A percentile compares a stretch with the other conserved stretches of the same genome.
phyloP scores from a whole-genome alignment of 148 eudicot species.

The Silene conica region DNA sequence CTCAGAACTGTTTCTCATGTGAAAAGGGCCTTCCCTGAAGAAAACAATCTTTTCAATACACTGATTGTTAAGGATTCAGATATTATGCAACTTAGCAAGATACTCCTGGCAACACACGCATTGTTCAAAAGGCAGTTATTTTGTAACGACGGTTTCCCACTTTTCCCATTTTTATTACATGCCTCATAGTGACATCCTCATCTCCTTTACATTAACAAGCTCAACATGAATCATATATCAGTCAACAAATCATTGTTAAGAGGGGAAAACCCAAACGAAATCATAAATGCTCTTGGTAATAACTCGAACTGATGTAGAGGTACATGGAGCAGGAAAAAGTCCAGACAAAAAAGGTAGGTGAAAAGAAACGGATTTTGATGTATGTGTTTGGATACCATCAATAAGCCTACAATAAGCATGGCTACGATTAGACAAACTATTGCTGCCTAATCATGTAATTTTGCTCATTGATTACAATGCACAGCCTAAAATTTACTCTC shows the following conservation, averaged over 20 bases:
- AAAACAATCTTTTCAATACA: conserved; percentile 11
- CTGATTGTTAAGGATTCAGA: not conserved
- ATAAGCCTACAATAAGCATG: no score
- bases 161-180: not conserved
- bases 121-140: not conserved
- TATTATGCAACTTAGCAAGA: not conserved
- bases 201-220: not conserved
- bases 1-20: conserved; percentile 14
- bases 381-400: not conserved
- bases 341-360: not conserved
- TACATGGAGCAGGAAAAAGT: not conserved
- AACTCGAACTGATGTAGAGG: not conserved
- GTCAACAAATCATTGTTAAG: not conserved
- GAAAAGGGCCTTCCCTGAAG: conserved; percentile 27
- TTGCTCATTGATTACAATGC: no score
- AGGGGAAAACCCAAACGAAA: not conserved
- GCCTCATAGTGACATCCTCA: not conserved
- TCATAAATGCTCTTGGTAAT: no score
- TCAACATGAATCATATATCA: not conserved
- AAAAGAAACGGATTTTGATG: not conserved
- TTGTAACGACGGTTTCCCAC: not conserved
- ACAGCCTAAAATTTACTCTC: no score
- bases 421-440: no score
- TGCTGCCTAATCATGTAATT: not conserved
- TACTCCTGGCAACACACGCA: not conserved